phyloP scores from a whole-genome alignment of 73 alveolate species.

The Symbiodinium natans region DNA sequence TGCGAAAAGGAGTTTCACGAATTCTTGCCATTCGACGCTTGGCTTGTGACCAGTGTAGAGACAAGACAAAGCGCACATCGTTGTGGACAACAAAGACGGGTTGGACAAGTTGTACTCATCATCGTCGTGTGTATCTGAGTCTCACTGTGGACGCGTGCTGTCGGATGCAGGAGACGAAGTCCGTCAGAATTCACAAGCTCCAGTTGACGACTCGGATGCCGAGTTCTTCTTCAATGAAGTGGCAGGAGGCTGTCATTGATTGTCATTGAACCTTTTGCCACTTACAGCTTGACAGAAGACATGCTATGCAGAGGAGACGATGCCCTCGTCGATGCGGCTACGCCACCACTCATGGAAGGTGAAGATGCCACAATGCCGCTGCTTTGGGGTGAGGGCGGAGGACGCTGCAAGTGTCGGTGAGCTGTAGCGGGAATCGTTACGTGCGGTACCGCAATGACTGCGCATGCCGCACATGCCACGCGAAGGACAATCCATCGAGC shows the following conservation, averaged over 20 bases:
- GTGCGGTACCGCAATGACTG: no score
- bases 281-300: no score
- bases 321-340: background rate
- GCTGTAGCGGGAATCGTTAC: no score
- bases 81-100: background rate
- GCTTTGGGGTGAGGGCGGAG: background rate
- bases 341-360: background rate
- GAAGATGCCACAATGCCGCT: background rate
- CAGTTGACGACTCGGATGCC: conserved; percentile 28
- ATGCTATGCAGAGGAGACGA: background rate
- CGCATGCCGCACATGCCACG: no score
- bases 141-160: no score
- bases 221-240: conserved; percentile 54
- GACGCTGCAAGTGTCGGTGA: background rate
- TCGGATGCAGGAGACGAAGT: conserved; percentile 42
- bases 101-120: no score
- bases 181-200: conserved; percentile 31
- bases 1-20: conserved; percentile 46
- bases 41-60: background rate
- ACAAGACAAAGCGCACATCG: background rate
- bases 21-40: conserved; percentile 32
- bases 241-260: background rate
- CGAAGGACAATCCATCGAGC: background rate
- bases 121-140: no score
- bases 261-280: no score